Percentiles rank a stretch among this genome's conserved stretches.
Evolutionary conservation across 78 protist species (phyloP).

Genomic region (Cavenderia fasciculata): DNA sequence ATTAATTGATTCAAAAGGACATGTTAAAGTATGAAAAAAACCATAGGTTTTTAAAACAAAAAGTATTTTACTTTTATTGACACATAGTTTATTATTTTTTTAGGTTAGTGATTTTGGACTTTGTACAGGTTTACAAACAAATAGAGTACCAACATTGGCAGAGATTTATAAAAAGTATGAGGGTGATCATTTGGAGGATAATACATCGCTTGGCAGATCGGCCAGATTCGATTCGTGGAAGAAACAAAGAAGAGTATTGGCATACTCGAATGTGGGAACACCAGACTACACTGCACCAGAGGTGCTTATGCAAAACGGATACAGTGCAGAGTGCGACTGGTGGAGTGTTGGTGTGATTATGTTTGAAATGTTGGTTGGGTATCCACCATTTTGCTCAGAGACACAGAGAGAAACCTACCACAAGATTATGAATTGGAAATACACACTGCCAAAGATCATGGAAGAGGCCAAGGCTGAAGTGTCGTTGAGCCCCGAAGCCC

Average conservation of each 20-base stretch:
- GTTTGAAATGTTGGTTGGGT: conserved; percentile 89
- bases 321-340: conserved; percentile 94
- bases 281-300: conserved; percentile 96
- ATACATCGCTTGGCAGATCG: conserved; percentile 9
- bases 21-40: conserved; percentile 38
- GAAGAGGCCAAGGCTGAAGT: conserved; percentile 83
- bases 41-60: too few species aligned
- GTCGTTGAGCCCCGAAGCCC: conserved; percentile 73
- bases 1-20: conserved; percentile 82
- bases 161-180: conserved; percentile 72
- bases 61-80: conserved; percentile 3
- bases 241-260: conserved; percentile 76
- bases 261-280: conserved; percentile 92
- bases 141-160: conserved; percentile 79
- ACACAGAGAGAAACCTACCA: conserved; percentile 80
- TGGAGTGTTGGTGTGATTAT: conserved; percentile 94
- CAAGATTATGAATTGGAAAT: conserved; percentile 81
- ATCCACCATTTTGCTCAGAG: conserved; percentile 93
- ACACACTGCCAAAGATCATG: conserved; percentile 79
- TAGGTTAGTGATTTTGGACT: conserved; percentile 95
- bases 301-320: conserved; percentile 89
- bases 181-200: conserved; percentile 51
- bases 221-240: conserved; percentile 84
- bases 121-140: conserved; percentile 80
- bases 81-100: conserved; percentile 48